phyloP scores from a whole-genome alignment of 345 rosid species.

The Draba incana region DNA sequence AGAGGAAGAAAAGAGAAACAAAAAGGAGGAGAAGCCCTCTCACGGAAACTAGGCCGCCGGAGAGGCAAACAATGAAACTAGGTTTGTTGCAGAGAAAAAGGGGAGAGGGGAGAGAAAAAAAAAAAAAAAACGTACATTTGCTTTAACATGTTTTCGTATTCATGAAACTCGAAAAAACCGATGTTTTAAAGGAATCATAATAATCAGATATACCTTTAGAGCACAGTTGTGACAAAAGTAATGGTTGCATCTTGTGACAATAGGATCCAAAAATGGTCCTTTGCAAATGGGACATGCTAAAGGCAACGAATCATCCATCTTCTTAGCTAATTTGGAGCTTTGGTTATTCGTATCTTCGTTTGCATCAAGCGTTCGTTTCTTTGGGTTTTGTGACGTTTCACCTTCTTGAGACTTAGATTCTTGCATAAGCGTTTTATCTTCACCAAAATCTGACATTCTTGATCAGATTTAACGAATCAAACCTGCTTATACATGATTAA shows the following conservation, averaged over 20 bases:
- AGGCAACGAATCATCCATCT: slow-evolving; percentile 62
- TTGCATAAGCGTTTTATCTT: slow-evolving; percentile 30
- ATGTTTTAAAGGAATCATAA: neutral
- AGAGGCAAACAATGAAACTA: no score
- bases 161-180: neutral
- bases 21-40: no score
- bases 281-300: slow-evolving; percentile 72
- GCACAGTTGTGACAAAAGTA: slow-evolving; percentile 80
- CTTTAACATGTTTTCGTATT: neutral
- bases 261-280: slow-evolving; percentile 66
- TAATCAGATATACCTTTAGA: slow-evolving; percentile 50
- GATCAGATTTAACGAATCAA: neutral
- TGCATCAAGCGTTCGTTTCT: slow-evolving; percentile 53
- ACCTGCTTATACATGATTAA: no score
- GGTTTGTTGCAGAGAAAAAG: no score
- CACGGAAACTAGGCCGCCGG: no score
- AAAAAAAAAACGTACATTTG: neutral
- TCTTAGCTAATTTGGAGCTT: slow-evolving; percentile 32
- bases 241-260: slow-evolving; percentile 70
- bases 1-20: no score
- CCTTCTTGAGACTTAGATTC: slow-evolving; percentile 42
- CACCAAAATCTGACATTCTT: slow-evolving; percentile 47
- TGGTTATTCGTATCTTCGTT: slow-evolving; percentile 41
- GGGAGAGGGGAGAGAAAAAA: no score
- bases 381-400: slow-evolving; percentile 47